Base-by-base conservation (phyloP, 2,329 filamentous ascomycete genomes). In the Eutypella sp. region DNA sequence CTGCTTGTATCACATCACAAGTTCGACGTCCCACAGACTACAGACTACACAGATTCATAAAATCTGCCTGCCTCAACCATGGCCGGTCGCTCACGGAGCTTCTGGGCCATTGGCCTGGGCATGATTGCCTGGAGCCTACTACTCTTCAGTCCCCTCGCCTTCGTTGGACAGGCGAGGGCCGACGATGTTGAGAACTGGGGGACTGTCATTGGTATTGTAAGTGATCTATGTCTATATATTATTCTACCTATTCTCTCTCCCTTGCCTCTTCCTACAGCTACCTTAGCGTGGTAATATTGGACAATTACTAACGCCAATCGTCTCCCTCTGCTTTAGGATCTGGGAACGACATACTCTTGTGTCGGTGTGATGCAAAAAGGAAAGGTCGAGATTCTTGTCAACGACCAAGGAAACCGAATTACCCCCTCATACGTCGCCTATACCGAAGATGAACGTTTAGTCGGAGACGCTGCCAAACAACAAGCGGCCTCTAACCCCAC, bases 381-480 rank as follows among this genome's bases (percentile, higher is more conserved):
- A 69, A 93, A 92, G 73, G 89, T 96, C 59, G 89, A 96, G 66
- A 96, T 96, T 74, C 79, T 96, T 60, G 88, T 89, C 73, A 96
- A 96, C 78, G 89, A 96, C 73, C 90, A 95, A 78, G 89, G 89
- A 78, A 90, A 95, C 82, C 87, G 89, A 76, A 95, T 95, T 60
- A 95, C 90, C 61, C 90, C 90, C 46, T 95, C 89, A 55, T 96
- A 93, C 72, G 90, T 96, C 67, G 90, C 89, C 64, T 96, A 95
- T 72, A 97, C 90, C 70, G 91, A 97, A 62, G 90, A 96, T 55
- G 93, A 97, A 74, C 85, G 93, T 67, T 79, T 99, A 57, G 90
- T 99, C 59, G 93, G 93, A 79, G 93, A 99, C 71, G 89, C 93
- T 63, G 90, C 90, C 63, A 96, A 96, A 85, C 95, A 95, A 76